Base-by-base conservation (phyloP, 2,329 filamentous ascomycete species). In the Epicoccum nigrum region DNA sequence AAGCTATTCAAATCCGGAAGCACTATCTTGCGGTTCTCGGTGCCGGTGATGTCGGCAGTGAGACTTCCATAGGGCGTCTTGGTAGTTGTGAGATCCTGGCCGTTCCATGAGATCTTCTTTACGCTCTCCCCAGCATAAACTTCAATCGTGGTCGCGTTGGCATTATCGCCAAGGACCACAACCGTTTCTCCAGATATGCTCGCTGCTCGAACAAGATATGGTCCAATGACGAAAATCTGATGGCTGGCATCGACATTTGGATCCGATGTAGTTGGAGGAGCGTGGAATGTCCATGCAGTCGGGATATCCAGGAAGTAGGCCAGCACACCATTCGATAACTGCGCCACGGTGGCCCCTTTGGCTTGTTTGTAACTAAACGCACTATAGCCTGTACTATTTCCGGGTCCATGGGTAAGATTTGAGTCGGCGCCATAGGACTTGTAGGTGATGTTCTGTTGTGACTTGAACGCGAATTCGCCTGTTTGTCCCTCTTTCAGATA, bases 221-320 rank as follows among this genome's bases (percentile, higher is more conserved):
- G 66, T 7, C 68, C 65, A 8, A 65, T 17, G 17, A 66, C 61
- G 28, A 70, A 69, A 2, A 65, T 73, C 28, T 83, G 80, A 54
- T 82, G 64, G 41, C 76, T 59, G 0, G 79, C 72, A 1, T 67
- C 64, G 0, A 78, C 76, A 32, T 75, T 65, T 0, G 81, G 81
- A 46, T 79, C 71, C 1, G 59, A 61, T 0, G 77, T 77, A 7
- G 83, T 70, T 1, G 77, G 71, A 3, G 81, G 77, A 2, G 81
- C 81, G 71, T 80, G 85, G 62, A 85, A 82, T 5, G 77, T 79
- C 77, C 80, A 85, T 1, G 81, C 83, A 0, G 81, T 77, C 9
- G 75, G 65, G 17, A 78, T 74, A 34, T 84, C 81, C 4, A 85
- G 72, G 4, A 85, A 71, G 47, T 83, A 82, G 4, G 80, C 69